Base-by-base conservation (phyloP, 2,329 filamentous ascomycete species). In the Arthroderma sp. region DNA sequence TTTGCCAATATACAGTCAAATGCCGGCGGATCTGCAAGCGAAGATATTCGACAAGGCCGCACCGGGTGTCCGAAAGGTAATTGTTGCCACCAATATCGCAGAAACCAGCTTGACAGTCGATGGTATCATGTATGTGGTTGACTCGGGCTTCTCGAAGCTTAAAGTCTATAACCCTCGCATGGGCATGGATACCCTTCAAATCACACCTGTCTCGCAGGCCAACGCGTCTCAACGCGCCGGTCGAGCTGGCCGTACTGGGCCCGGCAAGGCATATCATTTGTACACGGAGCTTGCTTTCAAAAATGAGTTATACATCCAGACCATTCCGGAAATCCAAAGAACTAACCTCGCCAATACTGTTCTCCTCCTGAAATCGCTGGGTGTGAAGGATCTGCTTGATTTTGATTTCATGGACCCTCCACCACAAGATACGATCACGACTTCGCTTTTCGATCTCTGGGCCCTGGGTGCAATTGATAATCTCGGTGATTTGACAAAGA, bases 361-460 rank as follows among this genome's bases (percentile, higher is more conserved):
- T 3, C 72, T 98, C 9, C 77, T 98, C 40, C 74, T 98, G 39
- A 98, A 98, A 60, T 94, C 86, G 0, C 75, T 98, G 0, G 91
- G 91, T 0, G 89, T 98, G 11, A 89, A 86, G 58, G 88, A 98
- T 54, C 71, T 98, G 6, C 68, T 98, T 1, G 89, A 98, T 62
- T 98, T 98, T 58, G 87, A 96, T 61, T 98, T 98, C 56, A 96
- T 98, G 89, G 91, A 98, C 54, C 91, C 91, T 1, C 91, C 91
- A 5, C 91, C 91, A 0, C 91, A 98, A 65, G 93, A 98, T 57
- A 95, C 88, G 0, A 96, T 98, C 53, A 89, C 86, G 0, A 98
- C 91, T 0, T 95, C 88, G 3, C 80, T 98, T 32, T 98, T 96
- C 65, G 91, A 98, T 56, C 77, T 98, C 0, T 98, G 91, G 91